These are phyloP conservation scores for Lathyrus aphaca DNA, from an alignment of 306 rosid species.

Conservation along the genomic window DNA sequence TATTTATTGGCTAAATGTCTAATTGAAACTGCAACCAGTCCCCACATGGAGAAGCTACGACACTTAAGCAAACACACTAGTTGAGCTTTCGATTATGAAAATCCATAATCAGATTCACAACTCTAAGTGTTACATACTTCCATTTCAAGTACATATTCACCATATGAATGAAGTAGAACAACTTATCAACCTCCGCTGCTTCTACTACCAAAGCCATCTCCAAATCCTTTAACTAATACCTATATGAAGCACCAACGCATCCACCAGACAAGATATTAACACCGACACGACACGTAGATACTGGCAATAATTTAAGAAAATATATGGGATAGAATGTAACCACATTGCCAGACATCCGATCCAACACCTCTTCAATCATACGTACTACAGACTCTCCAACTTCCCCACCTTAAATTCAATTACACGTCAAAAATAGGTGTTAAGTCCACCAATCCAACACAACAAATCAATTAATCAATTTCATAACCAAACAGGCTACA, in stretches of 20 bases:
- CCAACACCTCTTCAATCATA: too few species aligned
- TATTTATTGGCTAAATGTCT: slow-evolving; percentile 7
- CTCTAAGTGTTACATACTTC: neutral
- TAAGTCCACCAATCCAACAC: slow-evolving; percentile 5
- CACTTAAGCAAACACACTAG: neutral
- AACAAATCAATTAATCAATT: slow-evolving; percentile 4
- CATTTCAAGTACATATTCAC: slow-evolving; percentile 1
- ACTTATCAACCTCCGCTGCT: slow-evolving; percentile 8
- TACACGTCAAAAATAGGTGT: neutral
- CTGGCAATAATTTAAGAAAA: too few species aligned
- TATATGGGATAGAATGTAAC: too few species aligned
- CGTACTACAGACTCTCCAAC: too few species aligned
- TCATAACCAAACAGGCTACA: neutral
- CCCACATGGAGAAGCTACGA: slow-evolving; percentile 6
- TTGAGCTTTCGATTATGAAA: slow-evolving; percentile 4
- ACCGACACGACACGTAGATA: neutral
- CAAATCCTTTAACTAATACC: slow-evolving; percentile 8
- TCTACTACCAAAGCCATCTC: neutral
- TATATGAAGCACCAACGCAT: neutral
- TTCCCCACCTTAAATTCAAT: neutral
- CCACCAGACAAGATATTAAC: neutral
- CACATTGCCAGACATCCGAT: too few species aligned
- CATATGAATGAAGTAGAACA: slow-evolving; percentile 18
- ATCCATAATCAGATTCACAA: slow-evolving; percentile 8
- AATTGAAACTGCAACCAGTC: slow-evolving; percentile 6